Base-by-base conservation (phyloP, 140 eudicot genomes). In the Eryngium alpinum region DNA sequence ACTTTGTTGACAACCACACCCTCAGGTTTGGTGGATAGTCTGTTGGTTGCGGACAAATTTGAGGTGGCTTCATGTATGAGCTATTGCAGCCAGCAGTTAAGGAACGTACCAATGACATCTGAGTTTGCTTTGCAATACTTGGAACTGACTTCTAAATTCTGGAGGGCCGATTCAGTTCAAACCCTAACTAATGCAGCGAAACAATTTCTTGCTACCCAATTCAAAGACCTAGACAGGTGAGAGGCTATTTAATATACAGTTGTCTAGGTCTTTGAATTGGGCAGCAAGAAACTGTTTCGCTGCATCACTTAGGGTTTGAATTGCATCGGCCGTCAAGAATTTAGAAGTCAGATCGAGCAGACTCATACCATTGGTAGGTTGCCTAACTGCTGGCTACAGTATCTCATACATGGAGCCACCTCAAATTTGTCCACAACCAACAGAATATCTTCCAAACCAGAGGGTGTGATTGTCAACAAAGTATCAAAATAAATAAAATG, bases 1-100 rank as follows among this genome's bases (percentile, higher is more conserved):
- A 84, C 89, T 13, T 78, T 93, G 81, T 80, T 83, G 32, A 83
- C 83, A 27, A 83, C 87, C 24, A 83, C 92, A 24, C 85, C 86
- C 28, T 79, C 88, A 63, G 91, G 83, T 74, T 79, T 93, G 72
- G 86, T 93, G 75, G 92, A 93, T 83, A 86, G 91, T 28, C 75
- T 93, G 53, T 87, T 93, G 94, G 89, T 84, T 75, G 96, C 94
- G 34, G 92, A 90, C 81, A 91, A 91, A 63, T 93, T 81, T 87
- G 88, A 89, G 84, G 97, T 92, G 67, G 85, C 90, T 52, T 89
- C 97, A 78, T 93, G 97, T 87, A 88, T 93, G 91, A 88, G 90
- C 76, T 82, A 90, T 74, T 92, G 97, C 82, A 81, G 93, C 79
- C 80, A 81, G 34, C 71, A 84, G 72, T 77, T 92, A 82, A 81